Percentiles rank a stretch among this genome's conserved stretches.
phyloP scores from a whole-genome alignment of 805 yeast genomes.

The Kodamaea restingae region DNA sequence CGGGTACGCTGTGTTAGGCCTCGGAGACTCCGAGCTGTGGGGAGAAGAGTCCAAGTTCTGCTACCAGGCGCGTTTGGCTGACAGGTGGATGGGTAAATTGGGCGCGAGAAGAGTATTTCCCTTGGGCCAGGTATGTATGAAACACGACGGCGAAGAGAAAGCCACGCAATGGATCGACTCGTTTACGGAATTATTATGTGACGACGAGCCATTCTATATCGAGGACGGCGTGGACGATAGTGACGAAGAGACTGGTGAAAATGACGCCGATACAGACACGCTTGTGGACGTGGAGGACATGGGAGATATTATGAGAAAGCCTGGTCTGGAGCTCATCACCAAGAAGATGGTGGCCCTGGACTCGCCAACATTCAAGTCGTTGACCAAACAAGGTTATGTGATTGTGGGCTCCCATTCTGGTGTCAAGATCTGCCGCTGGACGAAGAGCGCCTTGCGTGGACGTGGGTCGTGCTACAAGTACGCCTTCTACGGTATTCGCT shows the following conservation, averaged over 20 bases:
- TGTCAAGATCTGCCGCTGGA: constrained; percentile 94
- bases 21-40: constrained; percentile 89
- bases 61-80: constrained; percentile 76
- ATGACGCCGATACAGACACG: constrained; percentile 36
- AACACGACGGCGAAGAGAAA: constrained; percentile 55
- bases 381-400: constrained; percentile 91
- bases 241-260: constrained; percentile 39
- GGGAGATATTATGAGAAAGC: constrained; percentile 55
- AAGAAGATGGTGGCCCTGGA: constrained; percentile 88
- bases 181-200: constrained; percentile 58
- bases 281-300: constrained; percentile 85
- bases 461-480: constrained; percentile 92
- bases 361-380: constrained; percentile 82
- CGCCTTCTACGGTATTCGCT: constrained; percentile 85
- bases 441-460: constrained; percentile 89
- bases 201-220: constrained; percentile 61
- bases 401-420: constrained; percentile 94
- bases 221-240: constrained; percentile 55
- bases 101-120: constrained; percentile 89
- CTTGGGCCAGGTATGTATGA: constrained; percentile 78
- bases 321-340: constrained; percentile 18
- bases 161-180: constrained; percentile 65
- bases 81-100: constrained; percentile 68
- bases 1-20: constrained; percentile 82
- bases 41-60: constrained; percentile 63